A percentile compares a stretch with the other conserved stretches of the same genome.
Evolutionary conservation across 2,329 filamentous ascomycete genomes (phyloP).

Genomic region (Laburnicola sp.): DNA sequence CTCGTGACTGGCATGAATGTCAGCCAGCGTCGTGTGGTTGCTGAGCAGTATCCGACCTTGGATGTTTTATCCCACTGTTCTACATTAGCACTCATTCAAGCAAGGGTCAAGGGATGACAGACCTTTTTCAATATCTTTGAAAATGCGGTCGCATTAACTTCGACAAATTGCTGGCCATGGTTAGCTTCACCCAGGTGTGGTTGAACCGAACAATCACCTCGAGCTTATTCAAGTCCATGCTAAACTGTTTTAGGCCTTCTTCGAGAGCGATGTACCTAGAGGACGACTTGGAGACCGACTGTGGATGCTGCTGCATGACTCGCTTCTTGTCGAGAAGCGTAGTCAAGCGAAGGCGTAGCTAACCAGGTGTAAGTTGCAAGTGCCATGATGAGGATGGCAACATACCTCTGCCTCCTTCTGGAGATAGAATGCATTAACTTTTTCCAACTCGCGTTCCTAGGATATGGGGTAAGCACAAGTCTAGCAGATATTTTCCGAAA

Average conservation of each 20-base stretch:
- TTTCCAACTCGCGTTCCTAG: slow-evolving; percentile 97
- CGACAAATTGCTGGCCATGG: slow-evolving; percentile 79
- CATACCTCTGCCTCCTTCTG: slow-evolving; percentile 96
- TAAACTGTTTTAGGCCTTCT: slow-evolving; percentile 96
- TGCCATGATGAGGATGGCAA: slow-evolving; percentile 8
- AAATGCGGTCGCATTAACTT: slow-evolving; percentile 96
- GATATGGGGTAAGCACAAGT: slow-evolving; percentile 9
- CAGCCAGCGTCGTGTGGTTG: slow-evolving; percentile 34
- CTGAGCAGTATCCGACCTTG: slow-evolving; percentile 61
- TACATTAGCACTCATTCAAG: slow-evolving; percentile 40
- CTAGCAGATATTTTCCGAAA: background rate
- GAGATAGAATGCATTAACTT: slow-evolving; percentile 96
- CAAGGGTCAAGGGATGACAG: slow-evolving; percentile 26
- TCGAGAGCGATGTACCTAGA: slow-evolving; percentile 93
- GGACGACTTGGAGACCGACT: slow-evolving; percentile 80
- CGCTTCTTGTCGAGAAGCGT: slow-evolving; percentile 95
- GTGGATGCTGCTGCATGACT: slow-evolving; percentile 77
- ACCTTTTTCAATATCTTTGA: slow-evolving; percentile 98
- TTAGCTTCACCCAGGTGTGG: slow-evolving; percentile 26
- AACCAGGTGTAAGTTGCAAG: slow-evolving; percentile 19
- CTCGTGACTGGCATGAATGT: slow-evolving; percentile 68
- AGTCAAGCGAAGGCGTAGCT: slow-evolving; percentile 92
- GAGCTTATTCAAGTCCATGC: slow-evolving; percentile 93
- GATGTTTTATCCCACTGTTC: slow-evolving; percentile 94
- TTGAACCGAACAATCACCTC: slow-evolving; percentile 54